Conservation (phyloP, 306 rosid species). For the Quercus mongolica region DNA sequence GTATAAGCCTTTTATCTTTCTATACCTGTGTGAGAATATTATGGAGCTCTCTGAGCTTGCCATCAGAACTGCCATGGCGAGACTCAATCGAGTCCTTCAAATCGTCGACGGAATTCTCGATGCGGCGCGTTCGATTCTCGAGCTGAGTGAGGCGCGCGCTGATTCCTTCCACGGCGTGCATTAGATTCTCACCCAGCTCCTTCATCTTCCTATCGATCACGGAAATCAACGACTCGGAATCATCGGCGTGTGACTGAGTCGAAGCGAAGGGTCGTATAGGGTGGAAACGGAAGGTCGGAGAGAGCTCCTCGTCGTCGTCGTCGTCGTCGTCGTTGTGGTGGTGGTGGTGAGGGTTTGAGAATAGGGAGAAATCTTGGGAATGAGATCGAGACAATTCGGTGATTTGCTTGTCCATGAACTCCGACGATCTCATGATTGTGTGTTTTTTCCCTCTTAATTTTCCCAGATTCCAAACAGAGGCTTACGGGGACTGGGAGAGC, state of each 20-base stretch:
- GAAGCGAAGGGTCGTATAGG: slow-evolving; percentile 17
- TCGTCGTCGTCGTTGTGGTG: not conserved
- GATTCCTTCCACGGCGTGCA: slow-evolving; percentile 28
- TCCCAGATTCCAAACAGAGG: slow-evolving; percentile 9
- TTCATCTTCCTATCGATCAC: slow-evolving; percentile 29
- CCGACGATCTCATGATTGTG: slow-evolving; percentile 28
- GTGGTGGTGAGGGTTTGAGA: slow-evolving; percentile 2
- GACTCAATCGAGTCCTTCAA: slow-evolving; percentile 26
- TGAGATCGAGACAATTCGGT: slow-evolving; percentile 34
- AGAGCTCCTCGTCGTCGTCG: slow-evolving; percentile 5
- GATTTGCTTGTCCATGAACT: slow-evolving; percentile 36
- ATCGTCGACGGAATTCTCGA: slow-evolving; percentile 30
- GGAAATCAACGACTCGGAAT: slow-evolving; percentile 13
- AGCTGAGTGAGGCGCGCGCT: slow-evolving; percentile 30
- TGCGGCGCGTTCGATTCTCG: slow-evolving; percentile 24
- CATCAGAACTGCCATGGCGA: slow-evolving; percentile 24
- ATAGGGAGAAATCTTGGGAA: slow-evolving; percentile 27
- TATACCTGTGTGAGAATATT: slow-evolving; percentile 29
- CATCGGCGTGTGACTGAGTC: slow-evolving; percentile 9
- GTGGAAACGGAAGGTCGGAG: slow-evolving; percentile 22
- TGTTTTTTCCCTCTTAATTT: not conserved
- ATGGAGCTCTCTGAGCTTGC: slow-evolving; percentile 29
- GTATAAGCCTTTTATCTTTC: not conserved
- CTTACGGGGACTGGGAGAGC: not conserved
- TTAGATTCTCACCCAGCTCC: slow-evolving; percentile 16